These are phyloP conservation scores for Endoconidiophora polonica DNA, from an alignment of 2,329 filamentous ascomycete species.

Conservation along the genomic window DNA sequence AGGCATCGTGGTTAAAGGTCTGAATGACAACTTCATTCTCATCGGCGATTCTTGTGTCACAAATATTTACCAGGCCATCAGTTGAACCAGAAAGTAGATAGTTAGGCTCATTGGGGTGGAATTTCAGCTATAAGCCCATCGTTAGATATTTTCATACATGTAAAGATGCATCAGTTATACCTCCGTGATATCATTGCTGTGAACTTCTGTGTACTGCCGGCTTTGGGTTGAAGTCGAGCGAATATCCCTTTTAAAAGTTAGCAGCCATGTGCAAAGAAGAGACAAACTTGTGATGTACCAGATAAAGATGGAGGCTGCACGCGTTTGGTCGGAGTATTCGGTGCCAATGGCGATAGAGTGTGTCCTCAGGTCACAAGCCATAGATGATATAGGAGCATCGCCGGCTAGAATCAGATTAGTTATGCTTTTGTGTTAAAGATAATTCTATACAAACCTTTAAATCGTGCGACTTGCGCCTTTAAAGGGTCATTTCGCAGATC, in stretches of 20 bases:
- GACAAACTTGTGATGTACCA: constrained; percentile 29
- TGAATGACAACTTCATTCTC: constrained; percentile 66
- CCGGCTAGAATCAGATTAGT: constrained; percentile 6
- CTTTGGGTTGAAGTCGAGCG: constrained; percentile 30
- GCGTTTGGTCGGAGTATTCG: constrained; percentile 47
- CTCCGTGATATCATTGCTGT: constrained; percentile 52
- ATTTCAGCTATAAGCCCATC: constrained; percentile 20
- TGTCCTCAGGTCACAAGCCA: constrained; percentile 41
- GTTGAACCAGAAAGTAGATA: constrained; percentile 62
- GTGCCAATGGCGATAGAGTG: constrained; percentile 55
- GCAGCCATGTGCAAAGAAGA: background rate
- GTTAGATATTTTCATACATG: background rate
- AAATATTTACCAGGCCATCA: constrained; percentile 63
- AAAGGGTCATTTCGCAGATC: constrained; percentile 36
- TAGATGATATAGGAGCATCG: constrained; percentile 38
- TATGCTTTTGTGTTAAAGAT: background rate
- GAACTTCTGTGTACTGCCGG: constrained; percentile 44
- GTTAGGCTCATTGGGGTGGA: constrained; percentile 42
- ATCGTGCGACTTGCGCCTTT: constrained; percentile 26
- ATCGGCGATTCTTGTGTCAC: constrained; percentile 51
- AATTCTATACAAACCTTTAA: constrained; percentile 23
- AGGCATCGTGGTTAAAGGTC: constrained; percentile 61
- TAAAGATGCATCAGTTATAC: constrained; percentile 5
- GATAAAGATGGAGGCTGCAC: constrained; percentile 42
- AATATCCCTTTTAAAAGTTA: constrained; percentile 33